Conservation (phyloP, 495 filamentous ascomycete genomes). For the Niebla homalea region DNA sequence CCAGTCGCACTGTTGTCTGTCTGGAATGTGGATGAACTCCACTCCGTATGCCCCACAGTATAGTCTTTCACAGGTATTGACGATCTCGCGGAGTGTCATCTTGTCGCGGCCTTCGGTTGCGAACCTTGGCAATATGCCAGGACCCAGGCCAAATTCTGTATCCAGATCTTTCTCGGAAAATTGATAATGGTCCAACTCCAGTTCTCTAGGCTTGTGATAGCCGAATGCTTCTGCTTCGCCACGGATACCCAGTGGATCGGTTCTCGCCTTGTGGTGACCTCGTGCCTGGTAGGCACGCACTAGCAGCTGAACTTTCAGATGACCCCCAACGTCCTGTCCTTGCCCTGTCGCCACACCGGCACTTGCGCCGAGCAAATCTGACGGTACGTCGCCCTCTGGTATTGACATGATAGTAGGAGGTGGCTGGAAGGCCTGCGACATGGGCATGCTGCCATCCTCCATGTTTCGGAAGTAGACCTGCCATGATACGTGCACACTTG, state of each 20-base stretch:
- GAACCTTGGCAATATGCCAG: constrained; percentile 92
- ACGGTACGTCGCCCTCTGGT: constrained; percentile 65
- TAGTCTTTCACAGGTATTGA: constrained; percentile 81
- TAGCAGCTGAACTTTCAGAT: constrained; percentile 94
- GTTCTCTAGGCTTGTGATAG: constrained; percentile 79
- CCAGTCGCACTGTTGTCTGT: constrained; percentile 97
- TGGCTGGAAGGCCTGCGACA: constrained; percentile 90
- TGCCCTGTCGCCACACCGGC: constrained; percentile 51
- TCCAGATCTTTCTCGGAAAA: constrained; percentile 93
- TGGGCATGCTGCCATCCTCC: constrained; percentile 94
- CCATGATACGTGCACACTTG: constrained; percentile 95
- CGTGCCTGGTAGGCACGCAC: constrained; percentile 96
- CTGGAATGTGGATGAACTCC: constrained; percentile 97
- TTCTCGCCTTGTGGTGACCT: constrained; percentile 95
- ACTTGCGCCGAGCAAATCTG: constrained; percentile 45
- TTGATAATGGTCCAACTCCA: constrained; percentile 81
- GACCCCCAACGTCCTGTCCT: constrained; percentile 80
- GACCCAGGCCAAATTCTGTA: constrained; percentile 80
- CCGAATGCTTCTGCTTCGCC: constrained; percentile 74
- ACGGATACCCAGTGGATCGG: constrained; percentile 89
- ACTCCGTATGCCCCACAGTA: constrained; percentile 96
- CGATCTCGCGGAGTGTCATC: constrained; percentile 93
- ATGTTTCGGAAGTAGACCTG: constrained; percentile 99
- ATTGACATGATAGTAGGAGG: constrained; percentile 80
- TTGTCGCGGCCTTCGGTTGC: constrained; percentile 74